phyloP scores from a whole-genome alignment of 23 red algal genomes.

The Gracilaria domingensis region DNA sequence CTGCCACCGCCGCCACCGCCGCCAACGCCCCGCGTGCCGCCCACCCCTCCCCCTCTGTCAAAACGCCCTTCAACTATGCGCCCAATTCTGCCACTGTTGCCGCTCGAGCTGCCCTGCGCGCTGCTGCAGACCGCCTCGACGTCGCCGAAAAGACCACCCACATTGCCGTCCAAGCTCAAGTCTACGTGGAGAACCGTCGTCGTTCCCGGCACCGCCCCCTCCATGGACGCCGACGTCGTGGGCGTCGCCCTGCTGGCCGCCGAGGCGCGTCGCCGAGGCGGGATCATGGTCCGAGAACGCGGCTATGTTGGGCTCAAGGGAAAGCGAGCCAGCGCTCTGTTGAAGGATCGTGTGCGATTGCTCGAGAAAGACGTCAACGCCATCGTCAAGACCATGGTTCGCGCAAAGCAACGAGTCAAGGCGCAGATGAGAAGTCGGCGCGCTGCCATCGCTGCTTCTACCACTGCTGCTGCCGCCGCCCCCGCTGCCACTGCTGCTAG shows the following conservation, averaged over 20 bases:
- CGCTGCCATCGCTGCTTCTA: not conserved
- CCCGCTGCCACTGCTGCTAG: not conserved
- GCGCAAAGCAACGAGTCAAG: slow-evolving; percentile 24
- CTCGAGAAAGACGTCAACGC: slow-evolving; percentile 64
- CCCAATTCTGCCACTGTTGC: slow-evolving; percentile 23
- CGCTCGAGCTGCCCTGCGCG: slow-evolving; percentile 31
- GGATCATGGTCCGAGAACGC: slow-evolving; percentile 55
- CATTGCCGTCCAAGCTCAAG: slow-evolving; percentile 27
- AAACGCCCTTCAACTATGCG: slow-evolving; percentile 7
- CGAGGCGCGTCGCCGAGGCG: slow-evolving; percentile 51
- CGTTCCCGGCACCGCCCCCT: slow-evolving; percentile 37
- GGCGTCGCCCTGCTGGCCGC: slow-evolving; percentile 65
- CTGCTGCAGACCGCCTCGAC: not conserved
- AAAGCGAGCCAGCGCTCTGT: slow-evolving; percentile 25
- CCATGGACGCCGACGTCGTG: slow-evolving; percentile 57
- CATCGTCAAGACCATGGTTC: slow-evolving; percentile 50
- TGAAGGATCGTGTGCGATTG: slow-evolving; percentile 22
- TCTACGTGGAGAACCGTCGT: slow-evolving; percentile 58
- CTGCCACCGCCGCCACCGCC: too few species aligned
- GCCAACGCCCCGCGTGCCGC: too few species aligned
- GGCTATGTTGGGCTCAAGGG: slow-evolving; percentile 33
- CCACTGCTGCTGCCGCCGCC: not conserved
- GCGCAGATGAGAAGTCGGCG: slow-evolving; percentile 9
- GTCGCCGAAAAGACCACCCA: slow-evolving; percentile 42
- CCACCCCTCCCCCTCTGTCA: too few species aligned